Evolutionary conservation across 2,329 filamentous ascomycete genomes (phyloP), one percentile per base, ranked within the genome.

Genomic region (Cryoendolithus antarcticus): DNA sequence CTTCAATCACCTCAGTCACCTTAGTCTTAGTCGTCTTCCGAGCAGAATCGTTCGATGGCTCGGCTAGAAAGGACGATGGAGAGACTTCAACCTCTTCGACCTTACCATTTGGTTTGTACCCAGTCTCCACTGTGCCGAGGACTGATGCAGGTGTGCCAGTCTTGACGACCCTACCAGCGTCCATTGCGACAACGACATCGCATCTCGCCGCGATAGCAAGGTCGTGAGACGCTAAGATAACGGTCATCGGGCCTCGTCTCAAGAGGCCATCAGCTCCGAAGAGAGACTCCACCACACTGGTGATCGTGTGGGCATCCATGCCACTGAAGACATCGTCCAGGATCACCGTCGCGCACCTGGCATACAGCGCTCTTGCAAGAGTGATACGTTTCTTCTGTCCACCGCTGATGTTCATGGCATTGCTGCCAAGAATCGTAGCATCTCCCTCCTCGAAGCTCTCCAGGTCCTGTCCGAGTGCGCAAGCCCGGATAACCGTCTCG

Each of bases 241-340:
- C 52, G 0, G 62, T 65, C 4, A 58, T 50, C 39, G 65, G 30
- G 6, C 40, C 58, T 32, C 59, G 54, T 24, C 63, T 59, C 1
- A 72, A 49, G 5, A 71, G 52, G 9, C 69, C 69, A 11, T 65
- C 51, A 9, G 49, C 51, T 2, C 67, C 66, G 30, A 72, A 57
- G 1, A 72, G 50, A 35, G 56, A 60, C 42, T 66, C 58, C 50
- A 69, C 70, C 9, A 72, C 63, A 27, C 61, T 57, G 24, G 67
- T 64, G 40, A 70, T 67, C 0, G 69, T 71, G n/a, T 63, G 57
- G 8, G 61, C 55, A 46, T 72, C 70, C 5, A 73, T 59, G 3
- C 68, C 68, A 42, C 64, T 69, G n/a, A 73, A 60, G 12, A 66
- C 62, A 45, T 72, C 69, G 45, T 72, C 70, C 9, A 73, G 58